Conservation (phyloP, 768 basidiomycete species). For the Cystofilobasidium ferigula region DNA sequence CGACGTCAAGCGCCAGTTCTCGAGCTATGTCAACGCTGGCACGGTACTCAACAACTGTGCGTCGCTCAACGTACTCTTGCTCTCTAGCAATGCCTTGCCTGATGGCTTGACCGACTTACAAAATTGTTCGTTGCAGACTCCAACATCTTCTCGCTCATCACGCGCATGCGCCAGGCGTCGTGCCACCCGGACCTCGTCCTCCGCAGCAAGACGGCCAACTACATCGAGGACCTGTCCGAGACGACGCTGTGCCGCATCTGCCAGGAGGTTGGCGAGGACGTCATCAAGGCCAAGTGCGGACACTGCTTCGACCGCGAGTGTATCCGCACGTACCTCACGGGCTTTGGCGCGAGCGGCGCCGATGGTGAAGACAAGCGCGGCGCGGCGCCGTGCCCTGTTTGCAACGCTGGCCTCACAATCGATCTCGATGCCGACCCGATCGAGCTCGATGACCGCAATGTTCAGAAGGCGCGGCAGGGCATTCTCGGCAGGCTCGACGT, state of each 20-base stretch:
- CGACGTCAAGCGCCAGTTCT: constrained; percentile 81
- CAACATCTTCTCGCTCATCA: constrained; percentile 52
- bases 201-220: constrained; percentile 21
- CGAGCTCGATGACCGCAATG: constrained; percentile 56
- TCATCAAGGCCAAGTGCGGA: constrained; percentile 81
- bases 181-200: constrained; percentile 46
- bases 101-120: neutral
- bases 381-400: constrained; percentile 81
- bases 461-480: constrained; percentile 57
- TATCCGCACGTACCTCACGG: constrained; percentile 73
- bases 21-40: constrained; percentile 77
- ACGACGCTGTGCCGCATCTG: constrained; percentile 69
- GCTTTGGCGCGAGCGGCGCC: constrained; percentile 11
- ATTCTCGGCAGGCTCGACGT: constrained; percentile 84
- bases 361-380: no score
- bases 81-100: constrained; percentile 53
- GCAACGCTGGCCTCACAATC: constrained; percentile 81
- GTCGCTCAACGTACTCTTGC: constrained; percentile 77
- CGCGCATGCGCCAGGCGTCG: constrained; percentile 91
- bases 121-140: constrained; percentile 32
- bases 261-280: constrained; percentile 92
- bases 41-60: constrained; percentile 75
- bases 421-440: constrained; percentile 90
- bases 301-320: constrained; percentile 96
- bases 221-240: constrained; percentile 24